Conservation (phyloP, 768 basidiomycete species). For the Hydnomerulius pinastri region DNA sequence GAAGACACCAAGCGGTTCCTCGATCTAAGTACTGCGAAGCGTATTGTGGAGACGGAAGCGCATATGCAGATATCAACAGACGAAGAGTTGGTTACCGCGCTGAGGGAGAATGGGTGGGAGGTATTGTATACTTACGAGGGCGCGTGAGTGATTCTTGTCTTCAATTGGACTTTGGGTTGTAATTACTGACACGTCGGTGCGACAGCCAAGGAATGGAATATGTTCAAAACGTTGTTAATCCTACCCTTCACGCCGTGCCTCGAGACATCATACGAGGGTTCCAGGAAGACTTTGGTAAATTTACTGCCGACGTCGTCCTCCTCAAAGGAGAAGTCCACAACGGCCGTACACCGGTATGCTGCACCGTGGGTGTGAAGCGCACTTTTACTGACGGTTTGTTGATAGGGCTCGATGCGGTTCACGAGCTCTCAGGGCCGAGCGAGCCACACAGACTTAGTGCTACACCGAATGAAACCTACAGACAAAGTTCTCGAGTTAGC, state of each 20-base stretch:
- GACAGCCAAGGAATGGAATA: constrained; percentile 35
- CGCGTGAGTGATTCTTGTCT: constrained; percentile 38
- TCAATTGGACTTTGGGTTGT: too few relatives aligned
- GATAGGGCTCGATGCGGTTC: too few relatives aligned
- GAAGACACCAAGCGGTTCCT: too few relatives aligned
- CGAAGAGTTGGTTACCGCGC: constrained; percentile 20
- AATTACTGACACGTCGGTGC: not conserved
- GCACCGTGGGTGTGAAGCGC: not conserved
- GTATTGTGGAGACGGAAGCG: constrained; percentile 17
- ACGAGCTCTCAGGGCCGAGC: constrained; percentile 21
- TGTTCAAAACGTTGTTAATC: constrained; percentile 34
- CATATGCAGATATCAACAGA: constrained; percentile 17
- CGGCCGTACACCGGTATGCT: constrained; percentile 31
- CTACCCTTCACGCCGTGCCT: constrained; percentile 31
- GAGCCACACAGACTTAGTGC: constrained; percentile 20
- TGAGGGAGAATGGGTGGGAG: constrained; percentile 34
- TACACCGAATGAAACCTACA: constrained; percentile 20
- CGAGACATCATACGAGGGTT: constrained; percentile 29
- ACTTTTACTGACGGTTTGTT: too few relatives aligned
- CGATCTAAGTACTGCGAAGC: too few relatives aligned
- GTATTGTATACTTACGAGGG: constrained; percentile 37
- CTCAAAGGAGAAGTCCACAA: constrained; percentile 36
- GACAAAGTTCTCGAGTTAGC: constrained; percentile 22
- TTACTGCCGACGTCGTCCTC: constrained; percentile 32
- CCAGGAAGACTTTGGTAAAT: constrained; percentile 31